phyloP scores from a whole-genome alignment of 169 alveolate species.

The Babesia caballi region DNA sequence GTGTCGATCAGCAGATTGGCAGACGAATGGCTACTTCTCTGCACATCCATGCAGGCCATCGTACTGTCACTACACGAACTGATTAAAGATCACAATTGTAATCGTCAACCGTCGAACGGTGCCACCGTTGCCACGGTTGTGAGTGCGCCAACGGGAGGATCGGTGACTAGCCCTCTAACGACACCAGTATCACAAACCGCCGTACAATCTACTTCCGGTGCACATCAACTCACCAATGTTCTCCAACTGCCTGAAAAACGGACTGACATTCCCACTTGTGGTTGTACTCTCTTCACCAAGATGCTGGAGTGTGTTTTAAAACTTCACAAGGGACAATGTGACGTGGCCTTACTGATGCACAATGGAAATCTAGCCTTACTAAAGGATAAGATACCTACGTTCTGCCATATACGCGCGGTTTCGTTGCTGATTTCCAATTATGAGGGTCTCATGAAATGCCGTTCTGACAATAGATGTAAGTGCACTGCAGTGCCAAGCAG shows the following conservation, averaged over 20 bases:
- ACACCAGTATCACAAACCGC: no score
- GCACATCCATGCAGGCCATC: background rate
- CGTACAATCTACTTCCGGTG: no score
- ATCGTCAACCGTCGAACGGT: background rate
- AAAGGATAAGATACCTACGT: background rate
- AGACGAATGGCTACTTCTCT: background rate
- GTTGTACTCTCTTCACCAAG: background rate
- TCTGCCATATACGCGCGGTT: constrained; percentile 8
- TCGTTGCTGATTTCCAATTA: background rate
- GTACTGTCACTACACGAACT: background rate
- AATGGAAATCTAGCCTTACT: background rate
- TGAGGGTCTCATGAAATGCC: background rate
- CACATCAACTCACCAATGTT: no score
- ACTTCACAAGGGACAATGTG: constrained; percentile 8
- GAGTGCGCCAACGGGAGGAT: background rate
- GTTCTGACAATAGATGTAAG: background rate
- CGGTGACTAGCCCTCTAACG: background rate
- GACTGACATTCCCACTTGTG: no score
- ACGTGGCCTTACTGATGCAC: background rate
- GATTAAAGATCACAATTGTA: no score
- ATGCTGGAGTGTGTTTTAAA: background rate
- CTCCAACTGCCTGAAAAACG: no score
- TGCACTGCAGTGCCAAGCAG: background rate
- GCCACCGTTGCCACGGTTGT: background rate
- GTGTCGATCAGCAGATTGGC: background rate